Conservation (phyloP, 352 stramenopile species). For the Lagenidium giganteum region DNA sequence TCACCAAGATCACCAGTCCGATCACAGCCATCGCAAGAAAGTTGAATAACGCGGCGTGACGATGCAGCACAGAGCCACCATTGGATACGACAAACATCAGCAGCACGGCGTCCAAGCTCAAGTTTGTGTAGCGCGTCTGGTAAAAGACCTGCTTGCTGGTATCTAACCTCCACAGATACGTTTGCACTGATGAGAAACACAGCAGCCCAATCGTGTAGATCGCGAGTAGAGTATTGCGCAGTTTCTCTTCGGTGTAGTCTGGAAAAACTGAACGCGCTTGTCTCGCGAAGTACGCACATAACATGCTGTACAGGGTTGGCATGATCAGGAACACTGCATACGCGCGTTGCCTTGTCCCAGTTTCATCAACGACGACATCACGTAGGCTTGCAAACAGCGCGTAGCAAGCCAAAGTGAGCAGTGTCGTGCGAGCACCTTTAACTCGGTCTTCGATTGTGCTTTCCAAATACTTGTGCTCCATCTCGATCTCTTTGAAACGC, state of each 20-base stretch:
- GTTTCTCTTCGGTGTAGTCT: constrained; percentile 35
- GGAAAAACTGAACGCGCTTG: constrained; percentile 27
- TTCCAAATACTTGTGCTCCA: constrained; percentile 55
- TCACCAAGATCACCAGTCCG: too few relatives aligned
- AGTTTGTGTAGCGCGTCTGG: constrained; percentile 46
- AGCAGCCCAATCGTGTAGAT: constrained; percentile 38
- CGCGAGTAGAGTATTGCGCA: constrained; percentile 43
- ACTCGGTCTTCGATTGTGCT: constrained; percentile 36
- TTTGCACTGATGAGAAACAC: constrained; percentile 27
- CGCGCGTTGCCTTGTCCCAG: too few relatives aligned
- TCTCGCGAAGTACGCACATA: constrained; percentile 15
- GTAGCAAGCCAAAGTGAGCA: constrained; percentile 41
- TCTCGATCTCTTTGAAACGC: constrained; percentile 44
- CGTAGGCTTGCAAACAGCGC: constrained; percentile 42
- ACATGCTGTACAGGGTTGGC: constrained; percentile 11
- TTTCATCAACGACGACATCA: constrained; percentile 36
- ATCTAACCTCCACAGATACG: constrained; percentile 36
- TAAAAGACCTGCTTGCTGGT: constrained; percentile 38
- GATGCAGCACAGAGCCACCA: constrained; percentile 52
- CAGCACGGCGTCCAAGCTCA: constrained; percentile 59
- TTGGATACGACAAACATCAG: constrained; percentile 75
- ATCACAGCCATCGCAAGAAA: constrained; percentile 30
- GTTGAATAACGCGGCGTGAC: constrained; percentile 47
- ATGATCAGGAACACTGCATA: constrained; percentile 30
- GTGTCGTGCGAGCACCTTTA: constrained; percentile 36